These are phyloP conservation scores for Collybia mongolica DNA, from an alignment of 768 basidiomycete genomes.

Conservation along the genomic window DNA sequence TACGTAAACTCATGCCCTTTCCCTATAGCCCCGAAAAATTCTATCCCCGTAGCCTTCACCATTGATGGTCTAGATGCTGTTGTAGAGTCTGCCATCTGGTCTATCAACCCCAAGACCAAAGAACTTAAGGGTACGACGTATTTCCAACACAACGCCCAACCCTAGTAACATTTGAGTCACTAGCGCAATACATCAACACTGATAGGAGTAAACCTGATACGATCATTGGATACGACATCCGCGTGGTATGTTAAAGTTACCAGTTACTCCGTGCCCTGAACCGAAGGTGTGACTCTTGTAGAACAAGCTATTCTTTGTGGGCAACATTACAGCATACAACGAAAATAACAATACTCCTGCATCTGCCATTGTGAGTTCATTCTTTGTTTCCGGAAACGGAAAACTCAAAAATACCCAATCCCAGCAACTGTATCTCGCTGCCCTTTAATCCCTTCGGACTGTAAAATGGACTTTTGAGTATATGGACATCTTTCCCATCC, in stretches of 20 bases:
- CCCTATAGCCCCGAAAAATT: constrained; percentile 28
- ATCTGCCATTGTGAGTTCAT: constrained; percentile 31
- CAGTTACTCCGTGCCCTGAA: background rate
- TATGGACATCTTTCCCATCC: background rate
- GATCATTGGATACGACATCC: constrained; percentile 35
- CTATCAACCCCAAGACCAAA: constrained; percentile 31
- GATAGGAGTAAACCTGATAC: constrained; percentile 38
- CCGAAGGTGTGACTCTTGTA: constrained; percentile 5
- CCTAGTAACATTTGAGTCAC: too few species aligned
- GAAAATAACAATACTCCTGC: constrained; percentile 25
- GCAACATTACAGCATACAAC: constrained; percentile 41
- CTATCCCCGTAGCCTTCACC: constrained; percentile 25
- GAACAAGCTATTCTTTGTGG: constrained; percentile 42
- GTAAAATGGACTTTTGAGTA: too few species aligned
- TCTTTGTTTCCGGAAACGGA: background rate
- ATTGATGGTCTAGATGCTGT: constrained; percentile 5
- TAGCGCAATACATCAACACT: constrained; percentile 47
- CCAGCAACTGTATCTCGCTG: constrained; percentile 9
- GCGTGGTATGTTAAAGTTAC: constrained; percentile 18
- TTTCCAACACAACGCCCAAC: background rate
- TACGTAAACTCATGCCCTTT: background rate
- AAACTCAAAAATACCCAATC: background rate
- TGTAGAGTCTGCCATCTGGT: constrained; percentile 50
- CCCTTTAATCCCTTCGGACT: background rate
- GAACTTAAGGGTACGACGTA: constrained; percentile 37